These are phyloP conservation scores for Pyronema domesticum DNA, from an alignment of 495 filamentous ascomycete genomes.

Conservation along the genomic window DNA sequence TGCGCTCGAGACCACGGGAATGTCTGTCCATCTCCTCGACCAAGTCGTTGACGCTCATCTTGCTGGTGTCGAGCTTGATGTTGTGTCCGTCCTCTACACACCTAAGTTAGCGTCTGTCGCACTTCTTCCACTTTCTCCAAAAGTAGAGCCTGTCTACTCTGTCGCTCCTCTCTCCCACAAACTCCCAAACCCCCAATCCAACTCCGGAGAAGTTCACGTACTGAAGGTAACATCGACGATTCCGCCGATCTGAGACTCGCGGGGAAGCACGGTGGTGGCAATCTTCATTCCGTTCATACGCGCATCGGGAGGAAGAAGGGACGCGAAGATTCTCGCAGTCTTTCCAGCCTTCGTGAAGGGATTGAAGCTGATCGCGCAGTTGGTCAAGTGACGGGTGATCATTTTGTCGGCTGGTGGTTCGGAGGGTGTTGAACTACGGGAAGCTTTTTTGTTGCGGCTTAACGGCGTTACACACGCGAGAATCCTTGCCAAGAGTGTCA, in stretches of 20 bases:
- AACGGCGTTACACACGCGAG: constrained; percentile 8
- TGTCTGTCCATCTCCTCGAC: constrained; percentile 80
- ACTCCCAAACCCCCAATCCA: background rate
- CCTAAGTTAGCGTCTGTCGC: constrained; percentile 2
- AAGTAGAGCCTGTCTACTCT: background rate
- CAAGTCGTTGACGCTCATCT: constrained; percentile 69
- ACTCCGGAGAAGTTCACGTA: constrained; percentile 29
- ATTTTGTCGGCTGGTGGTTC: constrained; percentile 34
- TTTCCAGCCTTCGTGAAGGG: constrained; percentile 65
- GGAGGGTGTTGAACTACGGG: background rate
- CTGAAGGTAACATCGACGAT: constrained; percentile 64
- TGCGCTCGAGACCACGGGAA: constrained; percentile 58
- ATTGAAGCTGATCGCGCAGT: constrained; percentile 72
- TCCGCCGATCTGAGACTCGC: constrained; percentile 41
- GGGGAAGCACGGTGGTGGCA: constrained; percentile 57
- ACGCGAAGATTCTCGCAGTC: constrained; percentile 71
- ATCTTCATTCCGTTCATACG: constrained; percentile 54
- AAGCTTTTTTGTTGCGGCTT: background rate
- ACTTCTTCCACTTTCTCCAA: constrained; percentile 31
- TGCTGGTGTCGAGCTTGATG: constrained; percentile 49
- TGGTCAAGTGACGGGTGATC: constrained; percentile 74
- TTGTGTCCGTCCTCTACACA: constrained; percentile 63
- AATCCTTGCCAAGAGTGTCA: constrained; percentile 6
- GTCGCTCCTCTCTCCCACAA: background rate
- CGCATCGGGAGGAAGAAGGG: constrained; percentile 64